These are phyloP conservation scores for Leccinum olivaceoglutinosum DNA, from an alignment of 1,284 basidiomycete species.

Conservation along the genomic window DNA sequence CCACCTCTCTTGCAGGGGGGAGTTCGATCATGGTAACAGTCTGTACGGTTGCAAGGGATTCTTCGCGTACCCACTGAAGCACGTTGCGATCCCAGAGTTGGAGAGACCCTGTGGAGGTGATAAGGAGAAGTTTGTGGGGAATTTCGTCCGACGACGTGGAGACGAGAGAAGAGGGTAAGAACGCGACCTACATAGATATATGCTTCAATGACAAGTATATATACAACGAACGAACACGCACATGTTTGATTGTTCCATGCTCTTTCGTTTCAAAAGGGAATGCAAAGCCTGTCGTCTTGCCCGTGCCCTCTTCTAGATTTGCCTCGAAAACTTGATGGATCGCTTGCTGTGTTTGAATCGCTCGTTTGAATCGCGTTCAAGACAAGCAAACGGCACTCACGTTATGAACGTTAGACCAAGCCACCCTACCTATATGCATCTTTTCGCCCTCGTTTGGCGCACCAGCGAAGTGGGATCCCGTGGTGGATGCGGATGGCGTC, in stretches of 20 bases:
- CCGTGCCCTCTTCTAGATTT: slow-evolving; percentile 49
- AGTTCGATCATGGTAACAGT: slow-evolving; percentile 74
- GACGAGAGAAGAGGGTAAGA: slow-evolving; percentile 42
- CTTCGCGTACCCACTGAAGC: slow-evolving; percentile 79
- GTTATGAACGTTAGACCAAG: slow-evolving; percentile 59
- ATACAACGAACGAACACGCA: slow-evolving; percentile 31
- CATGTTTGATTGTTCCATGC: slow-evolving; percentile 72
- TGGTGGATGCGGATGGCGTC: slow-evolving; percentile 35
- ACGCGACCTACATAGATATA: slow-evolving; percentile 39
- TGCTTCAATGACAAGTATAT: neutral
- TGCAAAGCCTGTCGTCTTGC: slow-evolving; percentile 54
- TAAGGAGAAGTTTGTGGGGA: slow-evolving; percentile 47
- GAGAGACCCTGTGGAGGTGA: slow-evolving; percentile 75
- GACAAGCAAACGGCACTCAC: slow-evolving; percentile 36
- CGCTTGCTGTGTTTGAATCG: slow-evolving; percentile 33
- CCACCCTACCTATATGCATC: slow-evolving; percentile 65
- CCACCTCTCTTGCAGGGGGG: slow-evolving; percentile 45
- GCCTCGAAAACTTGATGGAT: slow-evolving; percentile 57
- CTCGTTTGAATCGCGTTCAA: neutral
- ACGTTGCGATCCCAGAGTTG: slow-evolving; percentile 69
- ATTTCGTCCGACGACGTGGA: slow-evolving; percentile 27
- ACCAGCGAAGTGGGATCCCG: slow-evolving; percentile 56
- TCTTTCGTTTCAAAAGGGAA: slow-evolving; percentile 69
- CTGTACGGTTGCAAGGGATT: slow-evolving; percentile 66
- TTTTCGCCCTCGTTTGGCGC: slow-evolving; percentile 51